phyloP scores from a whole-genome alignment of 2,329 filamentous ascomycete species.

The Nectriaceae sp. region DNA sequence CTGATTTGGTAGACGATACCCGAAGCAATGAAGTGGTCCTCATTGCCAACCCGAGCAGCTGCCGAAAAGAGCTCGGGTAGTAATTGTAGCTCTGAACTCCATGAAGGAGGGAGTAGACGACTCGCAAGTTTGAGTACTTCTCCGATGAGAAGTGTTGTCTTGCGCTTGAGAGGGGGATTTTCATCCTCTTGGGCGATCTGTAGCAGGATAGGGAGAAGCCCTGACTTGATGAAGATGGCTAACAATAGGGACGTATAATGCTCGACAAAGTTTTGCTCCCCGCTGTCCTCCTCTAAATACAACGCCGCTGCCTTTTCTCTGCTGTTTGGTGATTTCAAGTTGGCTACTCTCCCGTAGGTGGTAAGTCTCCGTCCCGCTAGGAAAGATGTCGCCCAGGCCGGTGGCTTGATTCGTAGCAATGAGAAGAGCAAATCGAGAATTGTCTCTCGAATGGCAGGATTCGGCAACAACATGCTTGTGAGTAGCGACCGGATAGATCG shows the following conservation, averaged over 20 bases:
- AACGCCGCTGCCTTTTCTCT: constrained; percentile 52
- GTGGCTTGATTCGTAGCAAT: constrained; percentile 83
- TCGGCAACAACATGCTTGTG: constrained; percentile 62
- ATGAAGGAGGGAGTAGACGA: constrained; percentile 76
- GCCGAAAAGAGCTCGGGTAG: constrained; percentile 82
- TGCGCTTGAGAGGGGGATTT: constrained; percentile 74
- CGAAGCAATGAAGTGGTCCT: constrained; percentile 77
- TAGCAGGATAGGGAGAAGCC: constrained; percentile 64
- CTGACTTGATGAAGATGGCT: constrained; percentile 81
- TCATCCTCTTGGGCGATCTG: constrained; percentile 69
- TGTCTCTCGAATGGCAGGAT: constrained; percentile 64
- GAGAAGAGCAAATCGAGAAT: constrained; percentile 85
- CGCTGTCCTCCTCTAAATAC: constrained; percentile 65
- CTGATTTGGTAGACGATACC: constrained; percentile 97
- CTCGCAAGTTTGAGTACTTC: constrained; percentile 90
- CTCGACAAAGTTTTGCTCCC: constrained; percentile 83
- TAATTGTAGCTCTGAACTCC: constrained; percentile 84
- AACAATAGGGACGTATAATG: constrained; percentile 92
- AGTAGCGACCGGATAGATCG: constrained; percentile 79
- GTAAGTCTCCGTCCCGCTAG: constrained; percentile 89
- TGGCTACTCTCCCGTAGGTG: constrained; percentile 93
- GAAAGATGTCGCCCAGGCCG: constrained; percentile 91
- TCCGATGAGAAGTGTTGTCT: constrained; percentile 86
- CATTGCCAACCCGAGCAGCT: constrained; percentile 70
- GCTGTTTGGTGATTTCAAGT: constrained; percentile 65